A percentile compares a stretch with the other conserved stretches of the same genome.
phyloP scores from a whole-genome alignment of 2,329 filamentous ascomycete species.

The Pseudocercospora pini-densiflorae region DNA sequence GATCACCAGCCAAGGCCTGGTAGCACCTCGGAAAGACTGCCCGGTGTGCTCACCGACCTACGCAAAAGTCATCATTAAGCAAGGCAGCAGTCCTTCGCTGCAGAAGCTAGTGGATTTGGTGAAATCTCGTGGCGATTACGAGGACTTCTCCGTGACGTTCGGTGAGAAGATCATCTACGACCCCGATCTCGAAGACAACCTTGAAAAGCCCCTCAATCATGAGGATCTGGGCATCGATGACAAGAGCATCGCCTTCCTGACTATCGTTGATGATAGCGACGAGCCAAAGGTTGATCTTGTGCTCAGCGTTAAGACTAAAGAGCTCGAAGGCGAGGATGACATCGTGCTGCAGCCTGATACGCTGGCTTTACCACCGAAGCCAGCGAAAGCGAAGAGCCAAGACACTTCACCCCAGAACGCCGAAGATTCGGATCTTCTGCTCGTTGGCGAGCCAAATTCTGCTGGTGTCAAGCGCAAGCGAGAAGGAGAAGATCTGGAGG shows the following conservation, averaged over 20 bases:
- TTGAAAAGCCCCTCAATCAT: conserved; percentile 70
- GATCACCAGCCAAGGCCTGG: conserved; percentile 60
- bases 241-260: conserved; percentile 72
- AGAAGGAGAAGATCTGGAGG: conserved; percentile 32
- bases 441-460: conserved; percentile 7
- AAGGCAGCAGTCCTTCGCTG: conserved; percentile 70
- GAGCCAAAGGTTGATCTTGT: conserved; percentile 81
- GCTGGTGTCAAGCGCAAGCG: conserved; percentile 36
- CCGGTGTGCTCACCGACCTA: conserved; percentile 66
- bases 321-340: conserved; percentile 17
- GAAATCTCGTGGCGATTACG: conserved; percentile 72
- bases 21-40: conserved; percentile 77
- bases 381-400: background rate
- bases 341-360: conserved; percentile 25
- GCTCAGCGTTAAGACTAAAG: conserved; percentile 47
- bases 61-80: conserved; percentile 28
- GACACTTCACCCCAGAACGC: conserved; percentile 23
- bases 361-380: conserved; percentile 29
- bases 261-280: conserved; percentile 81
- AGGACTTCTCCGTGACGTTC: conserved; percentile 72
- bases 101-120: conserved; percentile 80
- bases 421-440: conserved; percentile 24
- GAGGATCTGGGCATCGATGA: conserved; percentile 72
- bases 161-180: conserved; percentile 84
- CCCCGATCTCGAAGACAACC: conserved; percentile 83